These are phyloP conservation scores for Meyerozyma elateridarum DNA, from an alignment of 1,139 yeast genomes.

Conservation along the genomic window DNA sequence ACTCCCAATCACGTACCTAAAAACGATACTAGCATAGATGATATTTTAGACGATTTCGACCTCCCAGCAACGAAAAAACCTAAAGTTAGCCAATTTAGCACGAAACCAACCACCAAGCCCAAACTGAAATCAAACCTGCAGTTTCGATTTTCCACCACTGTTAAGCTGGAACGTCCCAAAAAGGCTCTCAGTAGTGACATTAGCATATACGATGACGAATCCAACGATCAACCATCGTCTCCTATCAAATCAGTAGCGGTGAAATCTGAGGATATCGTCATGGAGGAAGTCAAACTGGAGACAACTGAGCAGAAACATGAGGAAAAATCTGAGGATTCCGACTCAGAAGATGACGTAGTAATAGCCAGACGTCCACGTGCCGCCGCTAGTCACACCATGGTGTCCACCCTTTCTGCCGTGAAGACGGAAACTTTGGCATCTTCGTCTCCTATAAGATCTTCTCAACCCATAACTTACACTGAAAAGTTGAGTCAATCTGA, in stretches of 20 bases:
- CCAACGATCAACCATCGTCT: constrained; percentile 28
- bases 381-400: constrained; percentile 23
- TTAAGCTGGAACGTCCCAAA: constrained; percentile 3
- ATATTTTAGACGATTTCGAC: constrained; percentile 41
- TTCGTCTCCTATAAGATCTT: constrained; percentile 21
- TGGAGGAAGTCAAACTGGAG: constrained; percentile 8
- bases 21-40: constrained; percentile 38
- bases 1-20: constrained; percentile 11
- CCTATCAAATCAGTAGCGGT: constrained; percentile 28
- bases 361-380: constrained; percentile 43
- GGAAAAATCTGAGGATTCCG: constrained; percentile 16
- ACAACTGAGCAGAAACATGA: constrained; percentile 12
- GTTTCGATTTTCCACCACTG: not conserved
- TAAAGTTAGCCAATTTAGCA: constrained; percentile 4
- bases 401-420: constrained; percentile 17
- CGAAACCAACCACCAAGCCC: not conserved
- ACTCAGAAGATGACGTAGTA: constrained; percentile 54
- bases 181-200: not conserved
- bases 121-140: not conserved
- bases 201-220: constrained; percentile 9
- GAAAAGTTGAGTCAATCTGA: constrained; percentile 45
- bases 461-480: constrained; percentile 23
- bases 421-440: constrained; percentile 20
- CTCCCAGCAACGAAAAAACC: constrained; percentile 12
- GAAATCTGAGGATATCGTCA: constrained; percentile 9